These are phyloP conservation scores for Cordyceps militaris DNA, from an alignment of 2,329 filamentous ascomycete genomes.

Conservation along the genomic window DNA sequence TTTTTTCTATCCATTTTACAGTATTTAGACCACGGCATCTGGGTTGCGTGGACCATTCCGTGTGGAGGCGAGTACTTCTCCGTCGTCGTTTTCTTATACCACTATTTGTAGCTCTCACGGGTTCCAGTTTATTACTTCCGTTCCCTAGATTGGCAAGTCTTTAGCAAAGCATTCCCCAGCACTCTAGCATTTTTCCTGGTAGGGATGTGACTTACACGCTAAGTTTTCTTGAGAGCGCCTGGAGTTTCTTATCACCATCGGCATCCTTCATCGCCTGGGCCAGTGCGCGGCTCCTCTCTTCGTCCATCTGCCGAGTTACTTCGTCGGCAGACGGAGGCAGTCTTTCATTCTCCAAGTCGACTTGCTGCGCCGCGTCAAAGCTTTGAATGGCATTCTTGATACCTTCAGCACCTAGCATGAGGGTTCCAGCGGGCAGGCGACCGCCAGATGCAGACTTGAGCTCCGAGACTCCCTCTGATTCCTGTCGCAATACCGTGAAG, in stretches of 20 bases:
- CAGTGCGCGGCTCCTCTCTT: slow-evolving; percentile 73
- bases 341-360: slow-evolving; percentile 93
- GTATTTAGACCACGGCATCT: neutral
- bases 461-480: slow-evolving; percentile 93
- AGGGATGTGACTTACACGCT: slow-evolving; percentile 70
- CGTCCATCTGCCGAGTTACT: slow-evolving; percentile 73
- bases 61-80: neutral
- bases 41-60: neutral
- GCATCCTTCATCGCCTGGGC: slow-evolving; percentile 82
- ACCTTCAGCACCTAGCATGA: slow-evolving; percentile 96
- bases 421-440: slow-evolving; percentile 83
- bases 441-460: slow-evolving; percentile 95
- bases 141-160: neutral
- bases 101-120: neutral
- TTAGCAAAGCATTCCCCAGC: neutral
- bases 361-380: slow-evolving; percentile 94
- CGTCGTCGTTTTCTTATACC: neutral
- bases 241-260: slow-evolving; percentile 83
- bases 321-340: slow-evolving; percentile 90
- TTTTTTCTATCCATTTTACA: neutral
- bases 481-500: slow-evolving; percentile 95
- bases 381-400: slow-evolving; percentile 97
- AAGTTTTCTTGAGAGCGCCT: slow-evolving; percentile 79
- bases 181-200: neutral
- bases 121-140: neutral